Percentiles rank a stretch among this genome's conserved stretches.
Conservation (phyloP, 768 basidiomycete genomes). For the Rubroboletus pulcherrimus region DNA sequence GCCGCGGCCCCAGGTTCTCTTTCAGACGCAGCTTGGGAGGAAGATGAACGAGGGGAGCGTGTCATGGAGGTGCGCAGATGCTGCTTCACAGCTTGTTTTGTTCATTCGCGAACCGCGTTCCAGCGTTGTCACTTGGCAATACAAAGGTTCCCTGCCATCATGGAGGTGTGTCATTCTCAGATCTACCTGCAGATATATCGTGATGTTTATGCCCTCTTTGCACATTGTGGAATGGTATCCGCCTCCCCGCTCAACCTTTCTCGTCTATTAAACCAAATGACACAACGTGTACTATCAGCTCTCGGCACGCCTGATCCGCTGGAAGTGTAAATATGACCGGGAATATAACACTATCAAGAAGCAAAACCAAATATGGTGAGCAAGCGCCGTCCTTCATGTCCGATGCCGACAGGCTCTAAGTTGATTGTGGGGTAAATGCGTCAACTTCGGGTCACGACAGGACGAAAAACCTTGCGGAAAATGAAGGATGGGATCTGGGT, state of each 20-base stretch:
- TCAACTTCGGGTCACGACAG: constrained; percentile 25
- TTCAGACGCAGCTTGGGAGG: not conserved
- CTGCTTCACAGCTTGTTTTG: not conserved
- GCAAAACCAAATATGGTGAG: constrained; percentile 18
- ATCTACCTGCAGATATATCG: not conserved
- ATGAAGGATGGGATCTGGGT: constrained; percentile 40
- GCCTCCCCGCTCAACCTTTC: not conserved
- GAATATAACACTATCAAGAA: constrained; percentile 1
- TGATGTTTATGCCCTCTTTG: not conserved
- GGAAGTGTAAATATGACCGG: constrained; percentile 25
- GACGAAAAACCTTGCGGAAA: constrained; percentile 30
- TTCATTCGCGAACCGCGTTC: not conserved
- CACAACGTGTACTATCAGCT: constrained; percentile 10
- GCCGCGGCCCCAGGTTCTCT: not conserved
- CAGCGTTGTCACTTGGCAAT: constrained; percentile 4
- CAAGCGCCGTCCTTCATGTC: not conserved
- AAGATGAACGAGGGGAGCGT: not conserved
- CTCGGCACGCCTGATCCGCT: constrained; percentile 22
- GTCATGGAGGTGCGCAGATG: not conserved
- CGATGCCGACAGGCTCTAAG: not conserved
- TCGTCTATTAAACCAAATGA: not conserved
- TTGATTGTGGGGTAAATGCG: not conserved
- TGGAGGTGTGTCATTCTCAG: constrained; percentile 13
- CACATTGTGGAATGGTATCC: not conserved
- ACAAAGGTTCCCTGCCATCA: constrained; percentile 10